Conservation (phyloP, 169 alveolate species). For the Plasmodium cynomolgi region DNA sequence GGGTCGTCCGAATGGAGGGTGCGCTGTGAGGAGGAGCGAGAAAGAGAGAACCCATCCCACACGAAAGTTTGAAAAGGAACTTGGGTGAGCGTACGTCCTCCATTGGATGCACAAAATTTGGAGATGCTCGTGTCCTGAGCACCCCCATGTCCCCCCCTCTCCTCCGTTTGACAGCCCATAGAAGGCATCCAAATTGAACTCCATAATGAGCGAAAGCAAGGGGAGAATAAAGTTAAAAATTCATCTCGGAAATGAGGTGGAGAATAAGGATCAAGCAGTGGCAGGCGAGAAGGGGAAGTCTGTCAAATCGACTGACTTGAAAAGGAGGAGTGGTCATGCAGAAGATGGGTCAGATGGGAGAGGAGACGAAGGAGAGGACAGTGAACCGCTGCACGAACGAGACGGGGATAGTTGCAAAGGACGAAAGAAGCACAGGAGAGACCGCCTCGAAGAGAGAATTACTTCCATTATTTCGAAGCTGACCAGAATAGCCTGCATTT, state of each 20-base stretch:
- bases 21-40: background rate
- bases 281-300: background rate
- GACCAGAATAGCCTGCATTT: constrained; percentile 66
- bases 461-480: constrained; percentile 61
- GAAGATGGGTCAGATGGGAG: constrained; percentile 9
- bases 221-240: constrained; percentile 71
- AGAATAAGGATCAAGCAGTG: background rate
- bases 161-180: background rate
- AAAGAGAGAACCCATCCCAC: background rate
- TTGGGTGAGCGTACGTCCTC: background rate
- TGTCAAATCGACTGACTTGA: background rate
- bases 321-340: constrained; percentile 30
- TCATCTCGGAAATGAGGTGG: constrained; percentile 13
- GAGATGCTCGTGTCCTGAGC: background rate
- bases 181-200: background rate
- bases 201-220: constrained; percentile 11
- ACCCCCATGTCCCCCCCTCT: background rate
- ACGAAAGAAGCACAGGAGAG: constrained; percentile 31
- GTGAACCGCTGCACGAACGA: background rate
- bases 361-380: background rate
- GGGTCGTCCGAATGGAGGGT: background rate
- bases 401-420: constrained; percentile 19
- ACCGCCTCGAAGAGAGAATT: constrained; percentile 45
- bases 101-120: background rate
- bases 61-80: background rate